Conservation (phyloP, 805 yeast genomes). For the Pichia nakasei region DNA sequence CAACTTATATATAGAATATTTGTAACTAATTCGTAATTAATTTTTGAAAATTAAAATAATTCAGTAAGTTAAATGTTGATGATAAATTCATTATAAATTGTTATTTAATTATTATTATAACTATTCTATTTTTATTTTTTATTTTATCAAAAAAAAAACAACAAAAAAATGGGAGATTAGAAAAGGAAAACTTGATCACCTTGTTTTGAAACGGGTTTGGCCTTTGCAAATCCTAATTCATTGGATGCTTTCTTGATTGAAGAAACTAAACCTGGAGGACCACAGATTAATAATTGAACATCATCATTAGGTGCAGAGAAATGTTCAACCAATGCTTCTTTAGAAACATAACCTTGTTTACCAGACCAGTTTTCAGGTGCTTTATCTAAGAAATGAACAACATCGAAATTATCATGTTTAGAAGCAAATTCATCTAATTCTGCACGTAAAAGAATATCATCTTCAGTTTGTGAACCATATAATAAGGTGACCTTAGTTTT, state of each 20-base stretch:
- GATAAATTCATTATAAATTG: not conserved
- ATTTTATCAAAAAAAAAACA: no score
- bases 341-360: constrained; percentile 70
- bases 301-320: constrained; percentile 55
- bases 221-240: constrained; percentile 68
- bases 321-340: constrained; percentile 55
- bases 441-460: constrained; percentile 70
- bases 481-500: constrained; percentile 64
- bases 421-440: constrained; percentile 65
- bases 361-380: constrained; percentile 71
- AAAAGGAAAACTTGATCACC: constrained; percentile 89
- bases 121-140: no score
- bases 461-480: constrained; percentile 74
- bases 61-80: no score
- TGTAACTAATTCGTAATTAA: no score
- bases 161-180: constrained; percentile 25
- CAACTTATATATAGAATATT: not conserved
- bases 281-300: constrained; percentile 74
- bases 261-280: constrained; percentile 89
- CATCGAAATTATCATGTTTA: constrained; percentile 50
- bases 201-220: constrained; percentile 80
- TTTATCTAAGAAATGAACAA: constrained; percentile 68
- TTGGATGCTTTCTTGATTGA: constrained; percentile 75
- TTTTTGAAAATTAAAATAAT: no score
- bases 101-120: not conserved